phyloP scores from a whole-genome alignment of 2,329 filamentous ascomycete genomes.

The Fulvia fulva region DNA sequence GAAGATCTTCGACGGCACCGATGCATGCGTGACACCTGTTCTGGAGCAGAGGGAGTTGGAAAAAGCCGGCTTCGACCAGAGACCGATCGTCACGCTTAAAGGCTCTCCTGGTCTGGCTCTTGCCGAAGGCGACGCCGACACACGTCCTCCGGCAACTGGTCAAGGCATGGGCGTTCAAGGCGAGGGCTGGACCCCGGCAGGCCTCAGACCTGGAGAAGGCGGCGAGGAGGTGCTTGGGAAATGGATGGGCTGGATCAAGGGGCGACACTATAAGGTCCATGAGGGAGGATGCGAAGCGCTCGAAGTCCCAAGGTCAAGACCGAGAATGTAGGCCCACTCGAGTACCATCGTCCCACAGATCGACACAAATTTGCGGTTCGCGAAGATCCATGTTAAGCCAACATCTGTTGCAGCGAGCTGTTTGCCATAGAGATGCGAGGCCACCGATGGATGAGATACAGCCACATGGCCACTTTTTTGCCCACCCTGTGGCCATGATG shows the following conservation, averaged over 20 bases:
- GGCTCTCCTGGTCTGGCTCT: conserved; percentile 66
- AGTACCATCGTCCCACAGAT: no score
- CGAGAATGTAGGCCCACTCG: conserved; percentile 19
- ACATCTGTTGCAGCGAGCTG: no score
- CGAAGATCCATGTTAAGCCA: no score
- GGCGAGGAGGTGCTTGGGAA: conserved; percentile 64
- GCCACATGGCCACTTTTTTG: no score
- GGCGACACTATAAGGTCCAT: conserved; percentile 64
- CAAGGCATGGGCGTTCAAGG: conserved; percentile 65
- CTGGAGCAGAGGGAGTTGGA: conserved; percentile 71
- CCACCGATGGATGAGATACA: no score
- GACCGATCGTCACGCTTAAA: conserved; percentile 65
- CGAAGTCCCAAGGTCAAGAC: conserved; percentile 1
- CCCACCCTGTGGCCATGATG: no score
- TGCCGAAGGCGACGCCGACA: conserved; percentile 44
- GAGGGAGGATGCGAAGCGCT: conserved; percentile 56
- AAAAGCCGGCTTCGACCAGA: conserved; percentile 60
- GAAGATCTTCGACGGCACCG: conserved; percentile 76
- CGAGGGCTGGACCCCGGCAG: conserved; percentile 60
- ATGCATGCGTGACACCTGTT: conserved; percentile 90
- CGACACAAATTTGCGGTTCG: no score
- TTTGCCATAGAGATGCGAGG: no score
- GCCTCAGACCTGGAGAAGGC: conserved; percentile 63
- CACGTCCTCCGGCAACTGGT: conserved; percentile 44
- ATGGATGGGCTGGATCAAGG: conserved; percentile 77